Evolutionary conservation across 805 yeast species (phyloP), one percentile per base, ranked within the genome.

Genomic region (Candida maesae): DNA sequence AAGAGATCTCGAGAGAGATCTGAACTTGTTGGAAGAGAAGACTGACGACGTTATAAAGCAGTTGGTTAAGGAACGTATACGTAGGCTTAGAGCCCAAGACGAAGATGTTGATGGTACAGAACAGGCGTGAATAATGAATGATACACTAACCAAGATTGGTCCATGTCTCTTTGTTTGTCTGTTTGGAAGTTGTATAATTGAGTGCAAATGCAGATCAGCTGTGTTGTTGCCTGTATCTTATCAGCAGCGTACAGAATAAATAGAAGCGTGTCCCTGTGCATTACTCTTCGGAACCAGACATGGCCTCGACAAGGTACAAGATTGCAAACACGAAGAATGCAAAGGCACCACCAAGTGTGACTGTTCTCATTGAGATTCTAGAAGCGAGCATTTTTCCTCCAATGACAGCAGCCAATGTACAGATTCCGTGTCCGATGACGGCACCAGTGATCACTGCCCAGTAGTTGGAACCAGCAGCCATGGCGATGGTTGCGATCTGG

Each of bases 381-480:
- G 89, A 76, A 27, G 99, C 98, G 46, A 93, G 71, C 44, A 86
- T 72, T 66, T 84, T 85, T 23, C 99, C 99, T 36, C 98, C 97
- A 41, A 86, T 37, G 33, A 91, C 95, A n/a, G 99, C 98, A 44
- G 88, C 76, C 25, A 77, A 78, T 0, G 97, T 86, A 66, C 98
- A 93, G 9, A 84, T 35, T 9, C 83, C 80, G 64, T 93, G 99
- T 25, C 99, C 99, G 32, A 83, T 62, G 28, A 88, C 78, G 16
- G 95, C 95, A 46, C 99, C 99, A 35, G 81, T 52, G 35, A 91
- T 87, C 29, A 90, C 95, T 51, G 73, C 72, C 90, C 93, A 81
- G 66, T 88, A 93, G 62, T 89, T 84, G 33, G 88, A 81, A 29
- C 96, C 96, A 1, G 99, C 96, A 39, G 98, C 97, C 95, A 93